Evolutionary conservation across 805 yeast species (phyloP), one percentile per base, ranked within the genome.

Genomic region (Metschnikowia dekortorum): DNA sequence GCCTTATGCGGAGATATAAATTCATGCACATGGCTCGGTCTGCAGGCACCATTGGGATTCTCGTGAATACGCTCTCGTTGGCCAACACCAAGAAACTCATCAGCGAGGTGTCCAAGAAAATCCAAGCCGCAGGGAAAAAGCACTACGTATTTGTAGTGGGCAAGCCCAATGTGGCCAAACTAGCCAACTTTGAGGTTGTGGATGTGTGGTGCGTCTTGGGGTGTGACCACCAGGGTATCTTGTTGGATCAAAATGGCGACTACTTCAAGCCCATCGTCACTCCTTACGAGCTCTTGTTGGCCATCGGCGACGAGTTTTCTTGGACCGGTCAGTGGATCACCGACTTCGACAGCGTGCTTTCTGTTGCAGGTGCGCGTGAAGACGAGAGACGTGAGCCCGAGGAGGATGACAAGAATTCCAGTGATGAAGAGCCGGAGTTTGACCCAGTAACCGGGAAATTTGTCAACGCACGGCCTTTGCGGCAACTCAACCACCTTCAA

Each of bases 311-410:
- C 26, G 89, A 86, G 54, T 75, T 89, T 22, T 74, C 82, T 1
- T 94, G 99, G 99, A 84, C 95, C 0, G 98, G 98, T 1, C 79
- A 86, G 57, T 94, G 99, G 98, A 79, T 87, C 9, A 82, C 89
- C 0, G 94, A 87, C 58, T 90, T 91, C 66, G 61, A 71, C 22
- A 80, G 79, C 37, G 76, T 81, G 3, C 71, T 84, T 4, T 59
- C 71, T 8, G 61, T 61, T 6, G 62, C 83, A 55, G 66, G 62
- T 8, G 59, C 66, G 5, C 74, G 68, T 31, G 69, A 67, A 14
- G 68, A 63, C 11, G 42, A 11, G n/a, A 29, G 22, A 22, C 22
- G n/a, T 5, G n/a, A 32, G 9, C 9, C 43, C 34, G 36, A 8
- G 18, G 40, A 38, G 6, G 18, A 45, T 5, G 39, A 62, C 51